A percentile compares a stretch with the other conserved stretches of the same genome.
phyloP scores from a whole-genome alignment of 768 basidiomycete species.

The Suillus brevipes region DNA sequence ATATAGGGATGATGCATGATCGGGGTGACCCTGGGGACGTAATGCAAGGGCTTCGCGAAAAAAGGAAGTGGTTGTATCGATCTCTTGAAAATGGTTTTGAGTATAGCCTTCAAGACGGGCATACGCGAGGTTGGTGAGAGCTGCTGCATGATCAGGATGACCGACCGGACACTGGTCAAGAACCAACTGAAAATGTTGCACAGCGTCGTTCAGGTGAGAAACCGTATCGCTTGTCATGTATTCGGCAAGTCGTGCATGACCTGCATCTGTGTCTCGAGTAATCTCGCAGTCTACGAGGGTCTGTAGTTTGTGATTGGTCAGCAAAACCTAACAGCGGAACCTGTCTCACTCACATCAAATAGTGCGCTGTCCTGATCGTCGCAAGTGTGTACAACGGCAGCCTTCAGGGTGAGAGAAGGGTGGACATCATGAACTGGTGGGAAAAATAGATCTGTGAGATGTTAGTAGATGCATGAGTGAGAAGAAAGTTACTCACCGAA shows the following conservation, averaged over 20 bases:
- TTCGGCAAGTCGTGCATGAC: not conserved
- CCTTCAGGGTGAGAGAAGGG: not conserved
- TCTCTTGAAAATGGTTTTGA: not conserved
- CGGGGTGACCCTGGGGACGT: not conserved
- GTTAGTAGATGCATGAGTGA: not conserved
- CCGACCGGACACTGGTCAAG: not conserved
- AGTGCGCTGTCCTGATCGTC: not conserved
- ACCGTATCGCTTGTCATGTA: not conserved
- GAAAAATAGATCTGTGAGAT: not conserved
- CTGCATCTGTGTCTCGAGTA: not conserved
- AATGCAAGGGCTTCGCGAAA: not conserved
- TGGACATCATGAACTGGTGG: not conserved
- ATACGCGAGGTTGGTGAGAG: not conserved
- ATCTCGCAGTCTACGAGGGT: not conserved
- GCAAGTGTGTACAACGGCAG: not conserved
- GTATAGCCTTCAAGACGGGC: not conserved
- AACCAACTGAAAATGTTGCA: not conserved
- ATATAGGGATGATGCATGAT: not conserved
- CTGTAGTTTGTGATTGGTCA: not conserved
- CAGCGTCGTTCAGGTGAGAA: not conserved
- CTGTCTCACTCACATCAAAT: not conserved
- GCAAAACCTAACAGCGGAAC: not conserved
- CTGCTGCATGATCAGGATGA: not conserved
- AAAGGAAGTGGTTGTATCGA: not conserved
- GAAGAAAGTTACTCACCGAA: not conserved